Evolutionary conservation across 441 rosid genomes (phyloP).

Genomic region (Gossypium gossypioides): DNA sequence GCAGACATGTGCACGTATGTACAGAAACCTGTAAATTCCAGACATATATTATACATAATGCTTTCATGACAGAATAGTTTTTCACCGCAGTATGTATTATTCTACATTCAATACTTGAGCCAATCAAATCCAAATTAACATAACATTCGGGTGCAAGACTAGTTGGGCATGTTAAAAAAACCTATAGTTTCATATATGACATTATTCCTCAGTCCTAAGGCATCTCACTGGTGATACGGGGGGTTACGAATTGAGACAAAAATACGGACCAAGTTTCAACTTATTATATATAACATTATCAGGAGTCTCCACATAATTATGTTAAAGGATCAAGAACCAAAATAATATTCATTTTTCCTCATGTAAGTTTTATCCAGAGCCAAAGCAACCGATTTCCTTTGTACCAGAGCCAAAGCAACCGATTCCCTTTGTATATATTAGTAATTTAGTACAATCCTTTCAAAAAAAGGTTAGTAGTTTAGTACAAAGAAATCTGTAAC

Average conservation of each 20-base stretch:
- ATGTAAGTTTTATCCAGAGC: background rate
- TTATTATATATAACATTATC: background rate
- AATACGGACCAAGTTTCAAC: background rate
- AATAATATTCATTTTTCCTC: background rate
- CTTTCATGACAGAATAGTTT: background rate
- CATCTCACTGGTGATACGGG: background rate
- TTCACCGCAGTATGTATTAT: background rate
- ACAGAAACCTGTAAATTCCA: background rate
- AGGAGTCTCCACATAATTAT: background rate
- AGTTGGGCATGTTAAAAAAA: background rate
- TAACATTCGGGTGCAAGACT: background rate
- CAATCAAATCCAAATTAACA: background rate
- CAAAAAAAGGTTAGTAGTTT: no score
- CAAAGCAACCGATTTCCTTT: background rate
- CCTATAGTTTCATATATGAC: background rate
- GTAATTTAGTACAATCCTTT: no score
- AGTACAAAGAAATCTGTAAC: no score
- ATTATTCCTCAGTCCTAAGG: background rate
- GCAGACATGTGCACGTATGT: background rate
- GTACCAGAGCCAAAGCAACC: background rate
- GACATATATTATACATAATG: background rate
- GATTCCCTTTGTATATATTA: background rate
- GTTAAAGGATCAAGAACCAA: background rate
- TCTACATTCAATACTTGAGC: background rate
- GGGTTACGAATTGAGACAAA: background rate